These are phyloP conservation scores for Plasmopara viticola DNA, from an alignment of 352 stramenopile species.

Conservation along the genomic window DNA sequence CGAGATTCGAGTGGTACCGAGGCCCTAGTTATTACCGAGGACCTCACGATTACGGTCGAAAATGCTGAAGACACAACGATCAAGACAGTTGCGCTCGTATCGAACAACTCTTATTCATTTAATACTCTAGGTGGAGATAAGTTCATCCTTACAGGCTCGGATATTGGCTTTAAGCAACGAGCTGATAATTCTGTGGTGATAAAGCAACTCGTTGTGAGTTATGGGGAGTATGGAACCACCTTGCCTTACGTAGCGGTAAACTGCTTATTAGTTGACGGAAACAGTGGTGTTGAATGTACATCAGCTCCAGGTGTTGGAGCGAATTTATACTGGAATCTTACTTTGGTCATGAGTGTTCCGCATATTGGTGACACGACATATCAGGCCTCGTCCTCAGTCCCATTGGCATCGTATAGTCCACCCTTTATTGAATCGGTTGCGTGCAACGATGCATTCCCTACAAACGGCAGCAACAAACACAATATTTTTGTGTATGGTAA, in stretches of 20 bases:
- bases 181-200: slow-evolving; percentile 27
- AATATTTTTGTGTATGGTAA: slow-evolving; percentile 41
- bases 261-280: slow-evolving; percentile 40
- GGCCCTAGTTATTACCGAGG: slow-evolving; percentile 9
- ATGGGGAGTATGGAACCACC: slow-evolving; percentile 35
- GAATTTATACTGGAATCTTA: slow-evolving; percentile 45
- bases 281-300: slow-evolving; percentile 37
- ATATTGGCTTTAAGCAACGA: slow-evolving; percentile 58
- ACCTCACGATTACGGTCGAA: slow-evolving; percentile 12
- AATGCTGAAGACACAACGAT: slow-evolving; percentile 20
- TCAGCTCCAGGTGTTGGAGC: slow-evolving; percentile 32
- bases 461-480: slow-evolving; percentile 17
- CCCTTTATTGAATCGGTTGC: slow-evolving; percentile 24
- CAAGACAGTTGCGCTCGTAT: slow-evolving; percentile 11
- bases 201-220: slow-evolving; percentile 35
- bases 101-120: slow-evolving; percentile 7
- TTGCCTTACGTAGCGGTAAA: slow-evolving; percentile 30
- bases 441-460: slow-evolving; percentile 32
- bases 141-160: slow-evolving; percentile 34
- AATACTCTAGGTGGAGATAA: slow-evolving; percentile 32
- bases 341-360: slow-evolving; percentile 36
- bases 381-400: slow-evolving; percentile 26
- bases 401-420: slow-evolving; percentile 32
- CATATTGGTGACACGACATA: slow-evolving; percentile 34
- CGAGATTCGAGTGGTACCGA: slow-evolving; percentile 25